phyloP scores from a whole-genome alignment of 2,329 filamentous ascomycete genomes.

The Penicillium sp. region DNA sequence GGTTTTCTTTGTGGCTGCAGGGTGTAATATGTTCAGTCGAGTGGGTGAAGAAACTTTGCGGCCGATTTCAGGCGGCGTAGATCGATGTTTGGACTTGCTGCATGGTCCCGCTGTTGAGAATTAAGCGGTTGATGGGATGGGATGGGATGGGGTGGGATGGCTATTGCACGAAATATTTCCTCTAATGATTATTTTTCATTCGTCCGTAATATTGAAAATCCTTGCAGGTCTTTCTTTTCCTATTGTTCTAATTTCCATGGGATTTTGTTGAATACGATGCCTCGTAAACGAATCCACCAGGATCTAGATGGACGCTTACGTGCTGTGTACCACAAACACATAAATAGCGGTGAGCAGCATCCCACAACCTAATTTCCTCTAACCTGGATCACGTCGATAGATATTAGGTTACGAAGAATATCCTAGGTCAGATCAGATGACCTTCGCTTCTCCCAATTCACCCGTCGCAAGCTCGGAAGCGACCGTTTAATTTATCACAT shows the following conservation, averaged over 20 bases:
- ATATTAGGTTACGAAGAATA: not conserved
- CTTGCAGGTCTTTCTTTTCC: too few species aligned
- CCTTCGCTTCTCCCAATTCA: not conserved
- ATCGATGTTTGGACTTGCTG: not conserved
- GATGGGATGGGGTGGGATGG: too few species aligned
- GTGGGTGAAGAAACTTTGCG: not conserved
- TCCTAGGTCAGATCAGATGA: not conserved
- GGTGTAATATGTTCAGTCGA: not conserved
- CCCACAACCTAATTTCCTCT: not conserved
- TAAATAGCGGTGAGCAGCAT: not conserved
- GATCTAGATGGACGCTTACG: not conserved
- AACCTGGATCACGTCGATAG: not conserved
- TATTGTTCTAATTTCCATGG: too few species aligned
- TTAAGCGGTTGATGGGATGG: not conserved
- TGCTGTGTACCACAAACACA: not conserved
- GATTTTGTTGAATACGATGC: not conserved
- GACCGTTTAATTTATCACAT: not conserved
- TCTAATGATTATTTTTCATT: not conserved
- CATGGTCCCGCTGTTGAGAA: not conserved
- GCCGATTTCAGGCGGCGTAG: not conserved
- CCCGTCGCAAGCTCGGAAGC: not conserved
- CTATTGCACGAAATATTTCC: not conserved
- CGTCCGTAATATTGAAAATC: not conserved
- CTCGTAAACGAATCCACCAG: not conserved
- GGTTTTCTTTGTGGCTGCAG: not conserved